A percentile compares a stretch with the other conserved stretches of the same genome.
phyloP scores from a whole-genome alignment of 176 grass and related monocot genomes.

The Pontederia paniculata region DNA sequence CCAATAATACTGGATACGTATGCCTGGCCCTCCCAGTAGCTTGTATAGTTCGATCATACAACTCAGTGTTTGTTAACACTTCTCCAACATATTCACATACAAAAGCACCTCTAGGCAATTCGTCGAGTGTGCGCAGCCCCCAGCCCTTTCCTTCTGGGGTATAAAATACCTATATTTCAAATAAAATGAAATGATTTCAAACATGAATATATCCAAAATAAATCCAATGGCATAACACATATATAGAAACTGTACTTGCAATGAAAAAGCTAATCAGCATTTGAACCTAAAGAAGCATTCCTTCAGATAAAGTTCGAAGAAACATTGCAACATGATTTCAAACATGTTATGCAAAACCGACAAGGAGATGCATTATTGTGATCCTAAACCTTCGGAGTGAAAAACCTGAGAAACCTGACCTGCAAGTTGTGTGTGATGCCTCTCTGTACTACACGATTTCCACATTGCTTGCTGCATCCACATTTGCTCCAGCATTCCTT shows the following conservation, averaged over 20 bases:
- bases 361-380: not conserved
- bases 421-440: slow-evolving; percentile 49
- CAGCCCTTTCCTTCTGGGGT: slow-evolving; percentile 60
- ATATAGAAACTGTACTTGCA: too few relatives aligned
- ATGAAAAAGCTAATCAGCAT: too few relatives aligned
- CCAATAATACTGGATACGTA: slow-evolving; percentile 45
- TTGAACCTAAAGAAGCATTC: too few relatives aligned
- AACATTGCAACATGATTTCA: too few relatives aligned
- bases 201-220: not conserved
- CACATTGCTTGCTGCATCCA: slow-evolving; percentile 66
- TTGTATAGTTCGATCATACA: slow-evolving; percentile 37
- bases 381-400: slow-evolving; percentile 5
- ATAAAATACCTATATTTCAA: slow-evolving; percentile 47
- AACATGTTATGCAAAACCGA: not conserved
- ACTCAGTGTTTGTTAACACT: slow-evolving; percentile 49
- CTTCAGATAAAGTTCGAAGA: too few relatives aligned
- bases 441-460: slow-evolving; percentile 55
- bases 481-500: slow-evolving; percentile 89
- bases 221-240: not conserved
- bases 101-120: slow-evolving; percentile 71
- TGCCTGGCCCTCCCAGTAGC: slow-evolving; percentile 31
- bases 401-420: slow-evolving; percentile 20
- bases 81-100: slow-evolving; percentile 74
- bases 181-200: not conserved
- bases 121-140: slow-evolving; percentile 48